Conservation (phyloP, 768 basidiomycete species). For the Crucibulum laeve region DNA sequence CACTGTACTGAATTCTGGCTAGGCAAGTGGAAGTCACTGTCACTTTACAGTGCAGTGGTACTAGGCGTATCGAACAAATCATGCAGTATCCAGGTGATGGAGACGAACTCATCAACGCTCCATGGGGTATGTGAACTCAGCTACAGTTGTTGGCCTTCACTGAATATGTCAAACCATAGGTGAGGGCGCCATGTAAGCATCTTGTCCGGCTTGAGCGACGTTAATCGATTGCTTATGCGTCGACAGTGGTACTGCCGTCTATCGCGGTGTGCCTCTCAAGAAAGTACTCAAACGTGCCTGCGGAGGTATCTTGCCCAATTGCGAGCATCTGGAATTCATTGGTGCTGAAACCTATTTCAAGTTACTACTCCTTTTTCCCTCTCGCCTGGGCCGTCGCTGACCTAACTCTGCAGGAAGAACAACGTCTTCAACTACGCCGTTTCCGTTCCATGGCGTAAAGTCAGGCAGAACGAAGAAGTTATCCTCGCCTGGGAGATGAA, state of each 20-base stretch:
- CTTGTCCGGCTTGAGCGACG: neutral
- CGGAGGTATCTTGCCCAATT: conserved; percentile 43
- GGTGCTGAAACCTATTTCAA: conserved; percentile 58
- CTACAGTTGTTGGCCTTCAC: neutral
- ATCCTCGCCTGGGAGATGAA: conserved; percentile 54
- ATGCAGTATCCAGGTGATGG: conserved; percentile 49
- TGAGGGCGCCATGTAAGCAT: conserved; percentile 44
- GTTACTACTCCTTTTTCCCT: conserved; percentile 16
- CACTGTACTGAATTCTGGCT: neutral
- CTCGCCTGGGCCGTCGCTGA: neutral
- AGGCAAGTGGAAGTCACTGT: conserved; percentile 47
- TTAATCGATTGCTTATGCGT: neutral
- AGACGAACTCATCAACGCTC: conserved; percentile 48
- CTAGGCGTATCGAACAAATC: conserved; percentile 49
- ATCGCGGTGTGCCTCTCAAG: conserved; percentile 49
- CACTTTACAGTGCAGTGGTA: conserved; percentile 53
- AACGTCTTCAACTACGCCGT: conserved; percentile 36
- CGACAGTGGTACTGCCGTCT: conserved; percentile 44
- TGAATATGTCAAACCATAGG: conserved; percentile 11
- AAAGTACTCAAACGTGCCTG: conserved; percentile 50
- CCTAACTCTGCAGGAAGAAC: conserved; percentile 20
- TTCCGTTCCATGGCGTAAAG: conserved; percentile 46
- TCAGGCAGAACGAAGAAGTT: conserved; percentile 41
- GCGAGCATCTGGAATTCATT: conserved; percentile 49
- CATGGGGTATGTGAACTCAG: conserved; percentile 30